These are phyloP conservation scores for Globisporangium paroecandrum DNA, from an alignment of 352 stramenopile species.

Conservation along the genomic window DNA sequence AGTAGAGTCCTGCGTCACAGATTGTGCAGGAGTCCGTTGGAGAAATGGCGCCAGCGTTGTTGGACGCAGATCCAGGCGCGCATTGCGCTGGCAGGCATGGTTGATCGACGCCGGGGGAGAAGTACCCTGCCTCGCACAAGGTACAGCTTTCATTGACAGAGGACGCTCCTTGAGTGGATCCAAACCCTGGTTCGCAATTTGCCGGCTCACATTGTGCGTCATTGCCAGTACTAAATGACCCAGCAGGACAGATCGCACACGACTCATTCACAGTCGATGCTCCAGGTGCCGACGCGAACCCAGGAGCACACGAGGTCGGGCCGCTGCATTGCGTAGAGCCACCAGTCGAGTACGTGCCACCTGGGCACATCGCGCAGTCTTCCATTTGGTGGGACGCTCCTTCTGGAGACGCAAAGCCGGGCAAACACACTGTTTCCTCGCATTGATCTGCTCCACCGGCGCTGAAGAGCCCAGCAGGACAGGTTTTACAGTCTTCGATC, in stretches of 20 bases:
- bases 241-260: constrained; percentile 30
- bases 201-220: constrained; percentile 28
- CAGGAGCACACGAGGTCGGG: constrained; percentile 31
- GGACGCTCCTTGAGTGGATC: constrained; percentile 25
- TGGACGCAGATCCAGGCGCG: constrained; percentile 29
- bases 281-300: constrained; percentile 29
- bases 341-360: constrained; percentile 31
- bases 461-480: constrained; percentile 29
- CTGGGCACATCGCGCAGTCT: constrained; percentile 32
- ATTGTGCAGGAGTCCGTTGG: constrained; percentile 25
- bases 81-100: constrained; percentile 31
- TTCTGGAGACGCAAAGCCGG: constrained; percentile 28
- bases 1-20: constrained; percentile 31
- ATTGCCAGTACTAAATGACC: constrained; percentile 26
- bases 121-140: constrained; percentile 31
- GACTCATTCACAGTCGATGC: constrained; percentile 27
- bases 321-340: constrained; percentile 25
- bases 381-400: constrained; percentile 27
- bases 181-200: constrained; percentile 32
- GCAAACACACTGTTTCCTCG: constrained; percentile 25
- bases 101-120: constrained; percentile 27
- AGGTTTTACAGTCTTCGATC: constrained; percentile 26
- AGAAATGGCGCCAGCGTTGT: constrained; percentile 19
- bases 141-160: constrained; percentile 26
- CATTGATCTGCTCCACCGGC: constrained; percentile 28